Percentiles rank a stretch among this genome's conserved stretches.
Evolutionary conservation across 2,329 filamentous ascomycete species (phyloP).

Genomic region (Ceratocystis albifundus): DNA sequence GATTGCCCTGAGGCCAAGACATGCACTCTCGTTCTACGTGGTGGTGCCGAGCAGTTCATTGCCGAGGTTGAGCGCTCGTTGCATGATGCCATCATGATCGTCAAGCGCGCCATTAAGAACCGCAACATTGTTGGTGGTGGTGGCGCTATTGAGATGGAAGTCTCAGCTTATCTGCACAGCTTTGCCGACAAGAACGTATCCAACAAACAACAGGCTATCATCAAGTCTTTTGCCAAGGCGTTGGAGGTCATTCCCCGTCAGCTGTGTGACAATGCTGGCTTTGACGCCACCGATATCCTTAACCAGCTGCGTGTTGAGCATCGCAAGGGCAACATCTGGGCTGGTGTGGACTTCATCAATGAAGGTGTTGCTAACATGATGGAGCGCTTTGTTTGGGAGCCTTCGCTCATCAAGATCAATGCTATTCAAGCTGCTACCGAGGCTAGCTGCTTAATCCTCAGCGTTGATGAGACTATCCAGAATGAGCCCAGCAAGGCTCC

Average conservation of each 20-base stretch:
- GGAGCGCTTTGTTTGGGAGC: slow-evolving; percentile 95
- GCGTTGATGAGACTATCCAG: slow-evolving; percentile 95
- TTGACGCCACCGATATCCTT: slow-evolving; percentile 94
- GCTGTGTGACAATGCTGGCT: slow-evolving; percentile 95
- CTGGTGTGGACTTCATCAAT: slow-evolving; percentile 85
- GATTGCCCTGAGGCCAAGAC: slow-evolving; percentile 93
- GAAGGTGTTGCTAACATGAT: slow-evolving; percentile 93
- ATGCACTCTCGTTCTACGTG: slow-evolving; percentile 87
- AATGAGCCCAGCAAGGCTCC: slow-evolving; percentile 87
- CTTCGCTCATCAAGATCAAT: slow-evolving; percentile 89
- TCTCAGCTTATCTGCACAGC: slow-evolving; percentile 83
- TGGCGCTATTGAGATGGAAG: slow-evolving; percentile 91
- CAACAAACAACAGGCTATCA: slow-evolving; percentile 92
- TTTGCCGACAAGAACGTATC: slow-evolving; percentile 87
- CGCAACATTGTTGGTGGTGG: slow-evolving; percentile 89
- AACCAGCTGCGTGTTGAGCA: slow-evolving; percentile 95
- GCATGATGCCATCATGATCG: slow-evolving; percentile 99
- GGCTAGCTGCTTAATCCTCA: slow-evolving; percentile 86
- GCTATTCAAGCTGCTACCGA: slow-evolving; percentile 93
- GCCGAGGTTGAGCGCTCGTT: slow-evolving; percentile 95
- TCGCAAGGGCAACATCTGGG: slow-evolving; percentile 84
- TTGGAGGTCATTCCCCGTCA: slow-evolving; percentile 94
- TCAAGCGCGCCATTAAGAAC: slow-evolving; percentile 95
- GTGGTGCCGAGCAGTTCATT: slow-evolving; percentile 97
- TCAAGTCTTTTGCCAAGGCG: slow-evolving; percentile 96